Base-by-base conservation (phyloP, 192 early-diverging fungal genomes). In the Podila verticillata region DNA sequence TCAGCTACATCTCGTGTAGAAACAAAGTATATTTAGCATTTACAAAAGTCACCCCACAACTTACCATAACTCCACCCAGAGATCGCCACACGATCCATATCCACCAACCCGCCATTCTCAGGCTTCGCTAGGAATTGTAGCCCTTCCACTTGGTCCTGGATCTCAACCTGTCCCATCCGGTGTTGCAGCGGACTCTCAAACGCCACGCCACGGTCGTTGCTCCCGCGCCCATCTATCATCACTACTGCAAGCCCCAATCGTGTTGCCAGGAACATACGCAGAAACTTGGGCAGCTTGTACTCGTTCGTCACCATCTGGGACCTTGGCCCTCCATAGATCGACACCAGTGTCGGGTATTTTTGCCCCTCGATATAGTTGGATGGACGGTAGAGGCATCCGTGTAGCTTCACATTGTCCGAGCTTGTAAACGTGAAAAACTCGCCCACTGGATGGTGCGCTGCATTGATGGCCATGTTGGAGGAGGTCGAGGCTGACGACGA, bases 291-390 rank as follows among this genome's bases (percentile, higher is more conserved):
- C 54, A 86, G 85, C 39, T 91, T 89, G 68, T 86, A 92, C 22
- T 92, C 93, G 57, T 93, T 94, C 5, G 87, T 91, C 12, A 93
- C 91, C 70, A 92, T 73, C 68, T 93, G 92, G 48, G 89, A 89
- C 67, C 91, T 84, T 9, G 93, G 93, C 5, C 93, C 93, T 19
- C 93, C 93, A 61, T 94, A 94, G 17, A 93, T 86, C 29, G 86
- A 83, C 32, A 93, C 79, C 15, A 94, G 48, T 0, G 88, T 91
- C 17, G 92, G 92, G 65, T 91, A 89, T 57, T 80, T 85, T 32
- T 83, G 71, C 4, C 85, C 87, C 7, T 75, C 62, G 12, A 72
- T 30, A 54, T 89, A 88, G 51, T 83, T 74, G 0, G 70, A 36
- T 0, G 91, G 91, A 20, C 83, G 75, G 71, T 91, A 92, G 9